Evolutionary conservation across 2,329 filamentous ascomycete genomes (phyloP).

Genomic region (Talaromyces marneffei): DNA sequence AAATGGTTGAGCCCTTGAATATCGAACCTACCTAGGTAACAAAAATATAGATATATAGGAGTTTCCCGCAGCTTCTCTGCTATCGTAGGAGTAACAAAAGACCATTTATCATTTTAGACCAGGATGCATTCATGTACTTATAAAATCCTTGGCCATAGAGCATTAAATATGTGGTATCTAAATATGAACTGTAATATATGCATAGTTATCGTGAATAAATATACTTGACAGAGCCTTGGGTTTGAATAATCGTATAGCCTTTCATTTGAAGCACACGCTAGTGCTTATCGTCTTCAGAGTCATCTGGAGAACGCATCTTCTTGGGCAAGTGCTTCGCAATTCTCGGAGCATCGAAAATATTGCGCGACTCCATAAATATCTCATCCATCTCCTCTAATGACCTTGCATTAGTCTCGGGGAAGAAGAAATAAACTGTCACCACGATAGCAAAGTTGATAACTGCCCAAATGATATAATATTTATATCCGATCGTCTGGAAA

Average conservation of each 20-base stretch:
- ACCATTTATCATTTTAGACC: background rate
- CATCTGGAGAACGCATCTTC: background rate
- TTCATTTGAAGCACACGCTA: background rate
- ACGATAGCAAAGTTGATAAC: constrained; percentile 30
- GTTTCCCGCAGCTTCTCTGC: no score
- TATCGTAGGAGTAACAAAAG: background rate
- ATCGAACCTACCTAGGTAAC: no score
- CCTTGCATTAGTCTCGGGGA: constrained; percentile 35
- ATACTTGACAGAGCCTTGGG: no score
- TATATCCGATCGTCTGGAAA: constrained; percentile 43
- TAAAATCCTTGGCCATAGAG: background rate
- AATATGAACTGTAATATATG: background rate
- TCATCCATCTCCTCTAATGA: constrained; percentile 37
- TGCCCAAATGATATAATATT: constrained; percentile 42
- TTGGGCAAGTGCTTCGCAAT: constrained; percentile 18
- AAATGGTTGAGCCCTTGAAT: background rate
- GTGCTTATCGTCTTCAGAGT: background rate
- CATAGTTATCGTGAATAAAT: background rate
- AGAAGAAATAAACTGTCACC: constrained; percentile 32
- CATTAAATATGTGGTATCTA: background rate
- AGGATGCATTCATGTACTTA: background rate
- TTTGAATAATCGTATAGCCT: background rate
- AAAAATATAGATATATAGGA: no score
- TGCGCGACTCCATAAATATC: constrained; percentile 32
- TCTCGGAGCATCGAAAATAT: constrained; percentile 23